Percentiles rank a stretch among this genome's conserved stretches.
phyloP scores from a whole-genome alignment of 139 green algal species.

The Chlorella sp. region DNA sequence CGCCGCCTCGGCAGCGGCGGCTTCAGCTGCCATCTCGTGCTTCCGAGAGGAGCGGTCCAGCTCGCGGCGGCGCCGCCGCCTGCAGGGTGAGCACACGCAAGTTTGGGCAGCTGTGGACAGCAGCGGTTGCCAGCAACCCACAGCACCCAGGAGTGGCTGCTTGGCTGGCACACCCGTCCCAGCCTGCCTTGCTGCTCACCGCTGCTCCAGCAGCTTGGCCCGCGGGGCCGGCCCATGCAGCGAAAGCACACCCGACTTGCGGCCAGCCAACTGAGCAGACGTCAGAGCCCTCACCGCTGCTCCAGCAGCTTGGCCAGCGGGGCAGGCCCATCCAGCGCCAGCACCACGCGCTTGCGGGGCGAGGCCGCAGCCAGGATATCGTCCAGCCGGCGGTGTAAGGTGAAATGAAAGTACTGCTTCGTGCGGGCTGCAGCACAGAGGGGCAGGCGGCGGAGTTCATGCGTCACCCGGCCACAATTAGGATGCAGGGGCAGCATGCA shows the following conservation, averaged over 20 bases:
- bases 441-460: too few relatives aligned
- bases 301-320: constrained; percentile 90
- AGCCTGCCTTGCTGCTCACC: too few relatives aligned
- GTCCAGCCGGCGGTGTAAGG: constrained; percentile 73
- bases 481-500: too few relatives aligned
- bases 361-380: constrained; percentile 52
- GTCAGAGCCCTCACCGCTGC: constrained; percentile 58
- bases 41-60: background rate
- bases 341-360: constrained; percentile 74
- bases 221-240: constrained; percentile 81
- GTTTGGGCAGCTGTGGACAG: too few relatives aligned
- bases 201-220: constrained; percentile 88
- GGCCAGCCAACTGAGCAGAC: background rate
- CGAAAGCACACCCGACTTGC: background rate
- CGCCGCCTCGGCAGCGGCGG: background rate
- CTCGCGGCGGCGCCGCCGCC: constrained; percentile 36
- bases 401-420: constrained; percentile 62
- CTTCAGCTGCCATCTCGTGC: background rate
- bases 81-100: background rate
- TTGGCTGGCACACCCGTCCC: too few relatives aligned
- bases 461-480: too few relatives aligned
- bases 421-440: constrained; percentile 33
- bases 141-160: too few relatives aligned
- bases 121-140: too few relatives aligned
- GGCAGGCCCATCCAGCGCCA: constrained; percentile 83